Evolutionary conservation across 768 basidiomycete genomes (phyloP).

Genomic region (Coprinopsis cinerea): DNA sequence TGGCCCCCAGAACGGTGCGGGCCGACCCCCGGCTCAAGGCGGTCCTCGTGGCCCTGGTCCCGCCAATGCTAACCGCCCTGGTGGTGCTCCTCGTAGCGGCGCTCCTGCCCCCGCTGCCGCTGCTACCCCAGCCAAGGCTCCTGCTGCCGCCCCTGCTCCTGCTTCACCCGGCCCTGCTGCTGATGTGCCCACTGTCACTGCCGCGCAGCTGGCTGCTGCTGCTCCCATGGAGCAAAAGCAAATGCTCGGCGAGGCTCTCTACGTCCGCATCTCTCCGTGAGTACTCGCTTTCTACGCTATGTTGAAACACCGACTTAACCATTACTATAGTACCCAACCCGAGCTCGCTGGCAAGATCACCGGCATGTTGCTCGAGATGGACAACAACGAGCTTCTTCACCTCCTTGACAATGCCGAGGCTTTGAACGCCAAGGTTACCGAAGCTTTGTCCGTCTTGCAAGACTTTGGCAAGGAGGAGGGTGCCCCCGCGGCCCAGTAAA

Average conservation of each 20-base stretch:
- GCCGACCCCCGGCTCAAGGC: constrained; percentile 37
- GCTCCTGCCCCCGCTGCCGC: constrained; percentile 41
- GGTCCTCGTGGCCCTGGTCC: constrained; percentile 37
- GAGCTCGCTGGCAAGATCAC: constrained; percentile 98
- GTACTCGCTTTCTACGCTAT: constrained; percentile 24
- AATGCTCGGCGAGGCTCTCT: constrained; percentile 95
- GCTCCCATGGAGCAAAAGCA: constrained; percentile 94
- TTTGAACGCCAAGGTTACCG: constrained; percentile 84
- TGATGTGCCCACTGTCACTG: constrained; percentile 38
- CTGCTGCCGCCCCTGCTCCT: constrained; percentile 37
- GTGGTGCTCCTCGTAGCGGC: constrained; percentile 31
- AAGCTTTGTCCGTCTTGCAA: constrained; percentile 84
- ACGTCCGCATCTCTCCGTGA: constrained; percentile 82
- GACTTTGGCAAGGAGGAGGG: constrained; percentile 54
- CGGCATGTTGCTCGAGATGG: constrained; percentile 99
- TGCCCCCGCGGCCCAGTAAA: constrained; percentile 16
- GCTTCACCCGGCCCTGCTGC: constrained; percentile 31
- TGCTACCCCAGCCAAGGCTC: constrained; percentile 24
- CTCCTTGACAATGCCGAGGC: constrained; percentile 79
- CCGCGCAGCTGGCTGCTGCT: constrained; percentile 49
- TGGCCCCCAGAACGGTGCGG: constrained; percentile 45
- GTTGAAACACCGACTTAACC: constrained; percentile 12
- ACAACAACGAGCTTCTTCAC: constrained; percentile 87
- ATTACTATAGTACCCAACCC: constrained; percentile 59
- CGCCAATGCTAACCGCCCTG: constrained; percentile 17